Base-by-base conservation (phyloP, 768 basidiomycete species). In the Naganishia vaughanmartiniae region DNA sequence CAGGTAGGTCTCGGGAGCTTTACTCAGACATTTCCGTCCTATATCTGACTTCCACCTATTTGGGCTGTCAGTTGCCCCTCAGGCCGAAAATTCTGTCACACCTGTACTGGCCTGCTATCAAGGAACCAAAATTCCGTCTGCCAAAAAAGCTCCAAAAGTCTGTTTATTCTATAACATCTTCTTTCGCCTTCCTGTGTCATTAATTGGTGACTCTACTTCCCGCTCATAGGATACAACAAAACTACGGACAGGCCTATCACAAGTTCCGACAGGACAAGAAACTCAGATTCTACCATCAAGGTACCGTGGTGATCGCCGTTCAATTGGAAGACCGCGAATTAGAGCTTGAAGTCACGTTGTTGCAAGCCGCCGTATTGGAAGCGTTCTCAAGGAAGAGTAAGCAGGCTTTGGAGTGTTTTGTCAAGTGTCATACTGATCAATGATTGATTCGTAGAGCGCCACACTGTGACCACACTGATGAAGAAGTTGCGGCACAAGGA, bases 61-160 rank as follows among this genome's bases (percentile, higher is more conserved):
- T 51, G 7, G 21, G n/a, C 48, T 51, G n/a, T 19, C 63, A 92
- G 89, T 87, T 87, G 7, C 83, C 87, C 19, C 83, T 98, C 1
- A 92, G 94, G 76, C 91, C 94, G 0, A 90, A 89, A 0, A 89
- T 99, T 75, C 90, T 98, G 46, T 98, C 96, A 14, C 86, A 88
- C 15, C 89, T 95, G 75, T 99, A 97, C 82, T 99, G 96, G 96
- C 96, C 96, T 0, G 89, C 91, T 75, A 82, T 89, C 1, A 87
- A 87, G 68, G 86, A 85, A 19, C 84, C 96, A 24, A 77, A 75
- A 53, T 63, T 63, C 60, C 60, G 60, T 46, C 89, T 98, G 86
- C 92, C 94, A 0, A 91, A 91, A 2, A 91, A 92, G 78, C 88
- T 96, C 77, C 86, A 87, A 74, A 81, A 81, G 94, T 95, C 76